Evolutionary conservation across 31 red algal genomes (phyloP), one percentile per base, ranked within the genome.

Genomic region (Bonnemaisonia californica): DNA sequence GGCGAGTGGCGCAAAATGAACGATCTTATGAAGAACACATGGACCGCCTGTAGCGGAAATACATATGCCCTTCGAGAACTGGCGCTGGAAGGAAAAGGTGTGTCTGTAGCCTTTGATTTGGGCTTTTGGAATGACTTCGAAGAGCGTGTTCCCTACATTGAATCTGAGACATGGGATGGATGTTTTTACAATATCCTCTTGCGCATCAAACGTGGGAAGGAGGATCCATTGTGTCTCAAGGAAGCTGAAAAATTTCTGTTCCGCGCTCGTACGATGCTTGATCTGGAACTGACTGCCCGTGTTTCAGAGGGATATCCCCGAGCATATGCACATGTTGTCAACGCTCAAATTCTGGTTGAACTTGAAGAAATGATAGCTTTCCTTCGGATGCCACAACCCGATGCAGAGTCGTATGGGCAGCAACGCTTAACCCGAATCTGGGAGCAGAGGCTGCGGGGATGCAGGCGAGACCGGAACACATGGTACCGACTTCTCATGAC

Each of bases 401-500:
- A 87, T 29, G 63, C 74, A 16, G 54, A 45, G 1, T 33, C 41
- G 28, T 76, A 48, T 54, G 87, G 88, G 4, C 77, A 74, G 28
- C 61, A 63, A 48, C 85, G 89, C 0, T 59, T 99, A 33, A 69
- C 57, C 16, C 48, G 76, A 51, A 67, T 90, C 7, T 99, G 97
- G 97, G 74, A 76, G 56, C 34, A 91, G 24, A 79, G 93, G 27
- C 62, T 99, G 37, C 40, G 74, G 31, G 85, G 92, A 2, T 93
- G 86, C 41, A 92, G 90, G 27, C 80, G 78, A 27, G 93, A 96
- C 47, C 84, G 92, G 39, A 69, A 70, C 22, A 96, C 87, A 21
- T 99, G 97, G 97, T 93, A 99, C 62, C 80, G 86, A 55, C 80
- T 93, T 40, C 67, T 99, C 45, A 92, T 94, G 84, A 94, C 90